phyloP scores from a whole-genome alignment of 768 basidiomycete species.

The Rhodotorula kratochvilovae region DNA sequence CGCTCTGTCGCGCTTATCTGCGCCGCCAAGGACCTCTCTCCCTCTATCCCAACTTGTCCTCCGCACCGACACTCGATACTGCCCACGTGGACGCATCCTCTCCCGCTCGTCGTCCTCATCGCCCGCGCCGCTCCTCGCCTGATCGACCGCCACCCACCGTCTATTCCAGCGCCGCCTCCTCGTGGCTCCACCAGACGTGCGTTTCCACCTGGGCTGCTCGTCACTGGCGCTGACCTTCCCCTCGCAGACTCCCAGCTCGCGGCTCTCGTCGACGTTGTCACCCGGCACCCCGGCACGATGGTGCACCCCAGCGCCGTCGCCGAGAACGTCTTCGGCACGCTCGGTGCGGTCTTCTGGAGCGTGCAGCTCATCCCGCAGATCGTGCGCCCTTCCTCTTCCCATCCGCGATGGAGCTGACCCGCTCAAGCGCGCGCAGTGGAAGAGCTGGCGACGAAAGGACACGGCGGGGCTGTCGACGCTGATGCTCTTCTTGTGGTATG shows the following conservation, averaged over 20 bases:
- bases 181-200: too few species aligned
- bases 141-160: too few species aligned
- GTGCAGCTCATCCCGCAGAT: conserved; percentile 16
- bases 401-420: conserved; percentile 6
- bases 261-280: too few species aligned
- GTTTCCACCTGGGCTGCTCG: too few species aligned
- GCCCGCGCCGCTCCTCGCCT: too few species aligned
- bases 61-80: too few species aligned
- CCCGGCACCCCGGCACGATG: not conserved
- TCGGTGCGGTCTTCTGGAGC: conserved; percentile 51
- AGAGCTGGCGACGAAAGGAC: conserved; percentile 63
- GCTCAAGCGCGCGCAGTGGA: conserved; percentile 50
- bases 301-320: conserved; percentile 55
- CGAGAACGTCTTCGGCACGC: conserved; percentile 67
- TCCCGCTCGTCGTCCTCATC: too few species aligned
- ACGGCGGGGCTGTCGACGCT: conserved; percentile 65
- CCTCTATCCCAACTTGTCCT: not conserved
- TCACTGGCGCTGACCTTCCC: too few species aligned
- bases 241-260: too few species aligned
- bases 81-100: too few species aligned
- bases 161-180: too few species aligned
- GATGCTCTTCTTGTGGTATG: conserved; percentile 56
- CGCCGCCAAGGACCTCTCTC: too few species aligned
- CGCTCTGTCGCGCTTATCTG: not conserved
- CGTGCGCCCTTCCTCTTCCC: not conserved